Conservation (phyloP, 768 basidiomycete species). For the Boletus sensibilis region DNA sequence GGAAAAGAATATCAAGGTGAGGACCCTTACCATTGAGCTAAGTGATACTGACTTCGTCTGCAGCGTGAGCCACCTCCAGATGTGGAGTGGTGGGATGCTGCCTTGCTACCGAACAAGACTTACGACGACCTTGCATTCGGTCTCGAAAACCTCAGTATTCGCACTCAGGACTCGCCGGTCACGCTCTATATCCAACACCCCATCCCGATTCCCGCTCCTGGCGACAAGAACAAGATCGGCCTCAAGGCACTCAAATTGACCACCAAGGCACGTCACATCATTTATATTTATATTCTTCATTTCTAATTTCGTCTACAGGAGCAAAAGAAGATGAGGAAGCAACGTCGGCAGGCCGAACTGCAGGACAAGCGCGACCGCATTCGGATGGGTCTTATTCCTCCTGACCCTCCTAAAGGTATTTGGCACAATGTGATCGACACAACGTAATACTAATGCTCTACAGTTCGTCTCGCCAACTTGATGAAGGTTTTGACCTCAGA, state of each 20-base stretch:
- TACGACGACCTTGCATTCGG: conserved; percentile 75
- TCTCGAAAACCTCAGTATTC: conserved; percentile 59
- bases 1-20: conserved; percentile 84
- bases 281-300: not conserved
- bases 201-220: conserved; percentile 90
- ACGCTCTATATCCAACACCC: conserved; percentile 95
- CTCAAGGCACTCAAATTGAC: conserved; percentile 90
- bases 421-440: not conserved
- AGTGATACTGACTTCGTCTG: conserved; percentile 1
- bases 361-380: conserved; percentile 95
- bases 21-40: conserved; percentile 16
- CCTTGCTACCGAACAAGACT: conserved; percentile 73
- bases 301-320: conserved; percentile 45
- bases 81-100: conserved; percentile 97
- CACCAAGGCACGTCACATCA: conserved; percentile 56
- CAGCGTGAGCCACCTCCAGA: conserved; percentile 85
- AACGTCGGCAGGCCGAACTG: conserved; percentile 80
- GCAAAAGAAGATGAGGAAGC: conserved; percentile 95
- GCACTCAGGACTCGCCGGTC: conserved; percentile 68
- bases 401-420: conserved; percentile 91
- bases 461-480: conserved; percentile 90
- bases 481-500: conserved; percentile 98
- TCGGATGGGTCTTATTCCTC: conserved; percentile 93
- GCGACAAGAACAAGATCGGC: conserved; percentile 76
- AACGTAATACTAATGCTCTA: not conserved